Evolutionary conservation across 495 filamentous ascomycete species (phyloP), one percentile per base, ranked within the genome.

Genomic region (Hamigera avellanea): DNA sequence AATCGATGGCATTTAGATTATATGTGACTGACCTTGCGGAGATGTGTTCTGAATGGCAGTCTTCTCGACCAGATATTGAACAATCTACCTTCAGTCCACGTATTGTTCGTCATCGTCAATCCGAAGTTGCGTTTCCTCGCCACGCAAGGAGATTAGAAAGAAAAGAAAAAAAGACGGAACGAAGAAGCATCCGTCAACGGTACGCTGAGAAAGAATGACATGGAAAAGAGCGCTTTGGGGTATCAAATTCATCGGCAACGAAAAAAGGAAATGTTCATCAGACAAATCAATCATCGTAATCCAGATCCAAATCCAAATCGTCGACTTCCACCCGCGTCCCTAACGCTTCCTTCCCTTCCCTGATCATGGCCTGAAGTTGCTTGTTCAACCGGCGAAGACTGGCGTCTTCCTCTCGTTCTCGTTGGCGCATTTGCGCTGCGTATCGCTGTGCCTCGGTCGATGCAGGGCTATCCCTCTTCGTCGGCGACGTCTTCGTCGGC

Each of bases 291-390:
- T 42, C 39, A 8, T 37, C 39, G 14, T 66, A 64, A 35, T 57
- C 57, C 16, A 52, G 57, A 26, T 71, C 69, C 57, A 73, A 66
- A 10, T 65, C 62, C 34, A 50, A 27, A 29, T 77, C 73, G 40
- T 80, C 74, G 32, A 96, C 70, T 49, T 85, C 80, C 13, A 86
- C 67, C 34, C 66, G 87, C 21, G 84, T 82, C 8, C 83, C 86
- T 14, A 95, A 49, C 9, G 91, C 91, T 49, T 91, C 83, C 50
- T 79, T 82, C 0, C 86, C 91, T 54, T 95, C 79, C 6, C 78
- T 57, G 29, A 98, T 93, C 83, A 98, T 85, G 19, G 71, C 77
- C 46, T 80, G 74, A 17, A 95, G 59, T 46, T 79, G 76, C 26
- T 74, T 67, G 49, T 89, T 91, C 54, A 95, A 73, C 14, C 78